Evolutionary conservation across 2,329 filamentous ascomycete species (phyloP).

Genomic region (Ceratocystis alfenasii): DNA sequence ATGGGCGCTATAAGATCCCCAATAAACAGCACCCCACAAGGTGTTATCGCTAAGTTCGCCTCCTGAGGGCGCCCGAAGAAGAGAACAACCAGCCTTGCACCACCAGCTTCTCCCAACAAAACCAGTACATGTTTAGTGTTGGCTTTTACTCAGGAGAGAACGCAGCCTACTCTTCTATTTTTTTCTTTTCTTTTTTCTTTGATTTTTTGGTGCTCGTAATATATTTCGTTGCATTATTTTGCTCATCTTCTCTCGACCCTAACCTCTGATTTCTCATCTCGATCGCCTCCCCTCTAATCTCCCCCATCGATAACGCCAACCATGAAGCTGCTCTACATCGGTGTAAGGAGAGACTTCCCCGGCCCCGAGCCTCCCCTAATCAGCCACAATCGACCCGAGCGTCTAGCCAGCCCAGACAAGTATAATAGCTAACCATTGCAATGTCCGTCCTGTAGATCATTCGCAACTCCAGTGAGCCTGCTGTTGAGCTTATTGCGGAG

Average conservation of each 20-base stretch:
- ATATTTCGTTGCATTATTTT: neutral
- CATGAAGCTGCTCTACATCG: slow-evolving; percentile 84
- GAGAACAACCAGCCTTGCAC: neutral
- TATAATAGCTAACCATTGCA: slow-evolving; percentile 5
- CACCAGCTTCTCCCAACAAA: neutral
- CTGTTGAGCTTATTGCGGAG: slow-evolving; percentile 63
- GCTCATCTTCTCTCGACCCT: neutral
- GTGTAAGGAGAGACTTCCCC: slow-evolving; percentile 40
- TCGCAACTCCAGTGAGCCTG: slow-evolving; percentile 65
- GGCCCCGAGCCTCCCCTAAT: neutral
- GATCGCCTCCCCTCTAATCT: neutral
- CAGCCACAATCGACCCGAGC: neutral
- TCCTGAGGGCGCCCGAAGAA: neutral
- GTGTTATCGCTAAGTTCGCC: neutral
- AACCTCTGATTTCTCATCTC: neutral
- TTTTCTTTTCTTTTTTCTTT: neutral
- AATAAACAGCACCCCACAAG: neutral
- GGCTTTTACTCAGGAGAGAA: neutral
- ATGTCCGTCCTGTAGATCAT: slow-evolving; percentile 47
- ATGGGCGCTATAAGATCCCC: neutral
- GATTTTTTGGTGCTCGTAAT: neutral
- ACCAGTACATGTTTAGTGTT: neutral
- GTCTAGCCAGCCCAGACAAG: neutral
- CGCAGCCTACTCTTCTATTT: neutral
- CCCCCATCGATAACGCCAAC: slow-evolving; percentile 27